A percentile compares a stretch with the other conserved stretches of the same genome.
Evolutionary conservation across 2,329 filamentous ascomycete genomes (phyloP).

Genomic region (Calonectria pseudoturangicola): DNA sequence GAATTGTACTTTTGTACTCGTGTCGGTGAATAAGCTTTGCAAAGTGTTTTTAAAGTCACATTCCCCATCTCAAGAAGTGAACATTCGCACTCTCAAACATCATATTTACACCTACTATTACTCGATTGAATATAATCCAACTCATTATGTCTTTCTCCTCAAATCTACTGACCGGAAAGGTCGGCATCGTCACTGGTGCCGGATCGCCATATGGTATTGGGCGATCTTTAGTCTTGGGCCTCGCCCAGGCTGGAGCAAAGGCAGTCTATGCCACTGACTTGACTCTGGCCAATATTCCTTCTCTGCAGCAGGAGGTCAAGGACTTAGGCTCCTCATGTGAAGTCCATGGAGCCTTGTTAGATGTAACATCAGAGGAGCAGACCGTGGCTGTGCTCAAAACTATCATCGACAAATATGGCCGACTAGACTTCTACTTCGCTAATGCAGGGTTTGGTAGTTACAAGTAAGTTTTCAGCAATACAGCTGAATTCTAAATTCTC

Average conservation of each 20-base stretch:
- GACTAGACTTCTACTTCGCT: slow-evolving; percentile 49
- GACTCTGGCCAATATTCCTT: slow-evolving; percentile 36
- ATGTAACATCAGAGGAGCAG: slow-evolving; percentile 37
- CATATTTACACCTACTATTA: background rate
- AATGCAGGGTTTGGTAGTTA: slow-evolving; percentile 45
- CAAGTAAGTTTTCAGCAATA: slow-evolving; percentile 27
- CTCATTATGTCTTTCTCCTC: slow-evolving; percentile 26
- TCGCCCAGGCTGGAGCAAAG: slow-evolving; percentile 44
- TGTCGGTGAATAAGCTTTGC: too few species aligned
- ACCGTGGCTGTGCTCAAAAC: slow-evolving; percentile 30
- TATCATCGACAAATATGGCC: slow-evolving; percentile 32
- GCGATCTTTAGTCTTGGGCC: slow-evolving; percentile 47
- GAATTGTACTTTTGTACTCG: too few species aligned
- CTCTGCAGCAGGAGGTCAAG: slow-evolving; percentile 28
- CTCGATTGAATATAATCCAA: background rate
- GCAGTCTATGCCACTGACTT: slow-evolving; percentile 48
- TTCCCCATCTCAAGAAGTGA: too few species aligned
- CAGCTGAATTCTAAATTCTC: too few species aligned
- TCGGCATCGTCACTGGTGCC: slow-evolving; percentile 54
- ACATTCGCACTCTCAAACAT: background rate
- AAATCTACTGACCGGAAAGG: slow-evolving; percentile 42
- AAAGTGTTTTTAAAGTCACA: too few species aligned
- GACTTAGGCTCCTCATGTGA: slow-evolving; percentile 10
- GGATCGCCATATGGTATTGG: slow-evolving; percentile 54
- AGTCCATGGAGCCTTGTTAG: slow-evolving; percentile 1